Base-by-base conservation (phyloP, 2,329 filamentous ascomycete genomes). In the Apiospora saccharicola region DNA sequence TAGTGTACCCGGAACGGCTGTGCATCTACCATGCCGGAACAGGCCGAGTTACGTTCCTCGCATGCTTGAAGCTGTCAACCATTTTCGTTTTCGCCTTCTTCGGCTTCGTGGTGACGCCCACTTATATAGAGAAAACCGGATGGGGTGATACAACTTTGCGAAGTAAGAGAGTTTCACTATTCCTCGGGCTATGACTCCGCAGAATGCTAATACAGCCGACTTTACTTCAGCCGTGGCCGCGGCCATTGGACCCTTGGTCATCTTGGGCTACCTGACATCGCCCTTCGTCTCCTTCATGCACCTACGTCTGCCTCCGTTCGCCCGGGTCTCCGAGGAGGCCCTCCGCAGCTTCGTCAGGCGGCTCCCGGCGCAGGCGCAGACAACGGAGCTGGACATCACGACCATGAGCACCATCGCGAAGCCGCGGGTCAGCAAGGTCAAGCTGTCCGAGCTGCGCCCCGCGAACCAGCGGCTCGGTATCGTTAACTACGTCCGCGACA, bases 21-120 rank as follows among this genome's bases (percentile, higher is more conserved):
- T 86, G 94, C 76, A 88, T 97, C 74, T 97, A 94, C 81, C 92
- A 95, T 82, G 91, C 91, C 70, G 93, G 94, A 70, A 92, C 90
- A 0, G 87, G 87, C 12, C 87, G 89, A 72, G 92, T 89, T 43
- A 89, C 90, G 8, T 91, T 93, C 75, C 83, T 96, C 67, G 93
- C 92, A 68, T 89, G 90, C 78, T 81, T 93, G 74, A 94, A 94
- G 77, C 83, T 96, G 71, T 90, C 90, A 0, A 91, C 92, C 3
- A 86, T 96, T 53, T 89, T 94, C 73, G 81, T 93, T 51, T 92
- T 92, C 71, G 87, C 86, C 30, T 90, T 92, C 76, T 93, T 93
- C 77, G 87, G 86, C 75, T 82, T 92, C 70, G 82, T 94, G 37
- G 86, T 91, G 69, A 89, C 89, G 0, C 93, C 92, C 0, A 83